Conservation (phyloP, 352 stramenopile genomes). For the Phytophthora pistaciae region DNA sequence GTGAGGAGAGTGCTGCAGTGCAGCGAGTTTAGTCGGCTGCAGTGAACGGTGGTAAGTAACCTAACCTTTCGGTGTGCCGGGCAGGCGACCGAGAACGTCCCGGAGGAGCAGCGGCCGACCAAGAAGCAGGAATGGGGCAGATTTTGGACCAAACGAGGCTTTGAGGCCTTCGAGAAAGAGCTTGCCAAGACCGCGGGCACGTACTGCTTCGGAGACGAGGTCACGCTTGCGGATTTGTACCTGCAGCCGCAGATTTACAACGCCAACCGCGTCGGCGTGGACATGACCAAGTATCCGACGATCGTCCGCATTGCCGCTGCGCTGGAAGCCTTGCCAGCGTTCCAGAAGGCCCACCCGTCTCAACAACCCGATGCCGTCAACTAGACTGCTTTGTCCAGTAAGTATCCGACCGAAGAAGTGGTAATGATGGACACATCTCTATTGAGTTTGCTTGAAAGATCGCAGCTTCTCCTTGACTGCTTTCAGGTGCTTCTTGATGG, state of each 20-base stretch:
- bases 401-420: neutral
- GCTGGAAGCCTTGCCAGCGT: slow-evolving; percentile 79
- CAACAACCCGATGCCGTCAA: slow-evolving; percentile 74
- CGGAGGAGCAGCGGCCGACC: slow-evolving; percentile 59
- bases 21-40: neutral
- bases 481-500: slow-evolving; percentile 56
- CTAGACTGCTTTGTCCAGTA: slow-evolving; percentile 5
- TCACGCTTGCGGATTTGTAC: slow-evolving; percentile 92
- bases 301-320: slow-evolving; percentile 81
- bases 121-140: slow-evolving; percentile 59
- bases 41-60: neutral
- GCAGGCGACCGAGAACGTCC: slow-evolving; percentile 45
- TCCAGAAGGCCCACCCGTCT: slow-evolving; percentile 84
- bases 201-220: slow-evolving; percentile 80
- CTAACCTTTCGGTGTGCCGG: neutral
- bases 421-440: slow-evolving; percentile 19
- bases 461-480: slow-evolving; percentile 56
- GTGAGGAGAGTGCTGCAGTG: slow-evolving; percentile 22
- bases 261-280: slow-evolving; percentile 87
- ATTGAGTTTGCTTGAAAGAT: slow-evolving; percentile 34
- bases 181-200: slow-evolving; percentile 57
- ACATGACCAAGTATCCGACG: slow-evolving; percentile 91
- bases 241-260: slow-evolving; percentile 95
- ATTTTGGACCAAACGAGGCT: slow-evolving; percentile 86
- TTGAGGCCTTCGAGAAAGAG: slow-evolving; percentile 83